These are phyloP conservation scores for Dendryphion nanum DNA, from an alignment of 2,329 filamentous ascomycete genomes.

Conservation along the genomic window DNA sequence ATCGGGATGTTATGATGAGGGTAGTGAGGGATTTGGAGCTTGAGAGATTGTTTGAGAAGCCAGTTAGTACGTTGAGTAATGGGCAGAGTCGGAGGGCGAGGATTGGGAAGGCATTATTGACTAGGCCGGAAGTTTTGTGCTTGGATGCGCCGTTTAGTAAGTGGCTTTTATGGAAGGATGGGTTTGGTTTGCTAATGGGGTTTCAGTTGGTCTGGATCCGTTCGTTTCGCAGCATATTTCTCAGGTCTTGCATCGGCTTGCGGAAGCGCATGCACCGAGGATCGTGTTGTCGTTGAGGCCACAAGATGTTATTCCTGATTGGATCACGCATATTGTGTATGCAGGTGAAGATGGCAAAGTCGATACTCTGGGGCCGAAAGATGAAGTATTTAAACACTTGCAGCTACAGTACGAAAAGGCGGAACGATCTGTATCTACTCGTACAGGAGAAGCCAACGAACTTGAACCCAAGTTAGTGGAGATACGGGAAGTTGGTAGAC, in stretches of 20 bases:
- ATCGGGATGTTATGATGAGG: constrained; percentile 51
- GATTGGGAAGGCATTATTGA: constrained; percentile 82
- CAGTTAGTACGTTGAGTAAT: constrained; percentile 88
- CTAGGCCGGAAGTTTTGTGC: constrained; percentile 74
- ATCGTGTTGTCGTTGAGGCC: constrained; percentile 76
- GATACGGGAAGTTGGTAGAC: constrained; percentile 24
- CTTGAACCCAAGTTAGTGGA: constrained; percentile 22
- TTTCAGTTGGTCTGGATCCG: constrained; percentile 79
- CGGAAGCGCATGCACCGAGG: constrained; percentile 64
- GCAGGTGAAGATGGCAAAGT: constrained; percentile 67
- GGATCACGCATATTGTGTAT: constrained; percentile 83
- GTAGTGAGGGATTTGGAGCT: constrained; percentile 72
- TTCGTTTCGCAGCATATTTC: constrained; percentile 73
- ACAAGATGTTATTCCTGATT: constrained; percentile 83
- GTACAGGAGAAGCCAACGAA: constrained; percentile 1
- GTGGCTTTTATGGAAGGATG: constrained; percentile 14
- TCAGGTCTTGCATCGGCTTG: constrained; percentile 66
- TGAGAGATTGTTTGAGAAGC: constrained; percentile 68
- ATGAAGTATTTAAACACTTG: constrained; percentile 56
- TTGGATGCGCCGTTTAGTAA: constrained; percentile 82
- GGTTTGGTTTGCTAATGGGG: neutral
- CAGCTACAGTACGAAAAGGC: constrained; percentile 23
- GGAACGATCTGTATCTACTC: constrained; percentile 31
- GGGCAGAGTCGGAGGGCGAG: constrained; percentile 84
- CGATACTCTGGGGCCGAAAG: constrained; percentile 63